Base-by-base conservation (phyloP, 768 basidiomycete species). In the Tulasnella sp. region DNA sequence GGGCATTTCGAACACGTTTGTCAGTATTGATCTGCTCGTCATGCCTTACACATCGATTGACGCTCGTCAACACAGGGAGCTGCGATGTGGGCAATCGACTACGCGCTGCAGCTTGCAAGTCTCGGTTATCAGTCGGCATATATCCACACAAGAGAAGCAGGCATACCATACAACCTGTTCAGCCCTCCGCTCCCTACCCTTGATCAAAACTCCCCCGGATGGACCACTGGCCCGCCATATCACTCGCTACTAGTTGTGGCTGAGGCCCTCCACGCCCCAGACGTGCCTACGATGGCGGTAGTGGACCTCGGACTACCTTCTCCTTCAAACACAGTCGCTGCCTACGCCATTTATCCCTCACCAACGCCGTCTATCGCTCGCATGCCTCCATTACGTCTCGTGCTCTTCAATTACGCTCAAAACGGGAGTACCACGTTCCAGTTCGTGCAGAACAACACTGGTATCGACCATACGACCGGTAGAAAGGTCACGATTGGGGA, bases 131-230 rank as follows among this genome's bases (percentile, higher is more conserved):
- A 52, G 0, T 54, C 60, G 4, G 55, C 53, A 14, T 60, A 62
- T 48, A 60, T 62, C 43, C 61, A 62, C 41, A 62, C 61, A 12
- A 51, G 61, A 21, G 61, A 62, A 50, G 37, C 53, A 17, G 59
- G 59, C n/a, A 41, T 62, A 3, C 41, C 59, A 11, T 62, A 62
- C 59, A 60, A 62, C 43, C 23, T 62, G 31, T 59, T 62, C 54
- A 42, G 46, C 27, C 59, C 61, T 14, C 59, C 59, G 11, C 45
- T 52, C 2, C 21, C 59, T 9, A 31, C n/a, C 17, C 25, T 50
- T 15, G 46, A 58, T 41, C 54, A 27, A 36, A 45, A 48, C 19
- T 39, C 29, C 32, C 29, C 50, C 14, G 53, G 56, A 8, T 62
- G 61, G 61, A 59, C 52, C 14, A 60, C 59, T 14, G 61, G 61